A percentile compares a stretch with the other conserved stretches of the same genome.
phyloP scores from a whole-genome alignment of 495 filamentous ascomycete genomes.

The Hypomontagnella submonticulosa region DNA sequence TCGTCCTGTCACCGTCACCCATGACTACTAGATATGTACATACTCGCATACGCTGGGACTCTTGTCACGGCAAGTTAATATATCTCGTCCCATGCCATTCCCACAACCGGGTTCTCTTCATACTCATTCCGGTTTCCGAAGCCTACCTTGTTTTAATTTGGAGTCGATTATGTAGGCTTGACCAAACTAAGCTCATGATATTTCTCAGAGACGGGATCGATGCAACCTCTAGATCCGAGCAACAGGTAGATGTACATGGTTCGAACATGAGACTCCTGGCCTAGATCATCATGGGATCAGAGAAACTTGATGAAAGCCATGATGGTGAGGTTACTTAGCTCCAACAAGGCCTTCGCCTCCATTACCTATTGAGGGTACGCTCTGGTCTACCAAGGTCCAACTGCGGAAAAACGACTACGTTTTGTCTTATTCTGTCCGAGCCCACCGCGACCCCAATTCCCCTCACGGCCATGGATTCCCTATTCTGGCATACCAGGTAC shows the following conservation, averaged over 20 bases:
- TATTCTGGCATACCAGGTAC: slow-evolving; percentile 38
- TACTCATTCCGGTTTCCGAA: slow-evolving; percentile 2
- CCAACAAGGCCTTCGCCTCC: slow-evolving; percentile 6
- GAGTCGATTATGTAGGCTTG: not conserved
- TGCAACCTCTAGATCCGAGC: slow-evolving; percentile 10
- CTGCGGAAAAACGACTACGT: slow-evolving; percentile 11
- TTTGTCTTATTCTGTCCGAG: slow-evolving; percentile 14
- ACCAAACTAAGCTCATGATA: slow-evolving; percentile 10
- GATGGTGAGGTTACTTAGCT: slow-evolving; percentile 9
- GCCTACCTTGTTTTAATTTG: slow-evolving; percentile 3
- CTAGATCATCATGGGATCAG: slow-evolving; percentile 12
- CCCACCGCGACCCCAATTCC: slow-evolving; percentile 26
- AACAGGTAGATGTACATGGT: slow-evolving; percentile 3
- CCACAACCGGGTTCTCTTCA: slow-evolving; percentile 7
- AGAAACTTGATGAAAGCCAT: not conserved
- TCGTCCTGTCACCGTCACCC: too few relatives aligned
- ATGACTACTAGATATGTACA: too few relatives aligned
- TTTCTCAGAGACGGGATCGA: slow-evolving; percentile 3
- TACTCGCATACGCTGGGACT: too few relatives aligned
- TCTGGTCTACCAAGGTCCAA: slow-evolving; percentile 2
- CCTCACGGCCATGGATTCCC: slow-evolving; percentile 39
- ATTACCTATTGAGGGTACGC: slow-evolving; percentile 14
- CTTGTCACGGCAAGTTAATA: too few relatives aligned
- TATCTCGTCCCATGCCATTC: not conserved
- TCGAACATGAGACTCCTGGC: slow-evolving; percentile 8